Evolutionary conservation across 208 protist species (phyloP), one percentile per base, ranked within the genome.

Genomic region (Trypanosoma boissoni): DNA sequence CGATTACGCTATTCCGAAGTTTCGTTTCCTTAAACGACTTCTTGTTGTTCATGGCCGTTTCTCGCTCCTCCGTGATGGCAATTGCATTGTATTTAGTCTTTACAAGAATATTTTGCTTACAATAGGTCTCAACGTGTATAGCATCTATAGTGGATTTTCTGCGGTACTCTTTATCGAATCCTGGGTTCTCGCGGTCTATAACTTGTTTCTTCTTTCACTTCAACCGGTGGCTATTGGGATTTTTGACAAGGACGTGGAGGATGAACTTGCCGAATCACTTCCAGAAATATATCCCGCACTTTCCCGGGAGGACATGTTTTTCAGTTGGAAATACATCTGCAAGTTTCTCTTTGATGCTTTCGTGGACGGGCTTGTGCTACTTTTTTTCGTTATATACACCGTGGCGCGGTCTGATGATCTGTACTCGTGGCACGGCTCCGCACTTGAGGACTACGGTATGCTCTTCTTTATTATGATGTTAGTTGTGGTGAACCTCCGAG

Each of bases 91-190:
- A 4, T 98, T 95, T 69, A 95, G 77, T 44, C 94, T 99, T 39
- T 99, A 98, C 73, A 98, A 98, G 72, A 98, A 98, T 61, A 74
- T 98, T 14, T 59, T 91, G 6, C 64, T 99, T 27, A 82, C 83
- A 21, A 61, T 92, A 20, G 68, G 76, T 6, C 76, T 94, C 49
- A 81, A 95, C 28, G 76, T 63, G 32, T 98, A 94, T 66, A 56
- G 58, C 46, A 83, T 86, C 48, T 97, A 77, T 68, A 66, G 60
- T 34, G 83, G 74, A 34, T 98, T 86, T 73, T 95, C 92, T 1
- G 95, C 87, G n/a, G 64, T 83, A 64, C 23, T 82, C 20, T 70
- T 94, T 42, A 83, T 92, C 52, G 86, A 96, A 56, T 83, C 79
- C 23, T 97, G 89, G 89, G 56, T 94, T 43, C 51, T 94, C 7